These are phyloP conservation scores for Chamaecrista fasciculata DNA, from an alignment of 306 rosid species.

Conservation along the genomic window DNA sequence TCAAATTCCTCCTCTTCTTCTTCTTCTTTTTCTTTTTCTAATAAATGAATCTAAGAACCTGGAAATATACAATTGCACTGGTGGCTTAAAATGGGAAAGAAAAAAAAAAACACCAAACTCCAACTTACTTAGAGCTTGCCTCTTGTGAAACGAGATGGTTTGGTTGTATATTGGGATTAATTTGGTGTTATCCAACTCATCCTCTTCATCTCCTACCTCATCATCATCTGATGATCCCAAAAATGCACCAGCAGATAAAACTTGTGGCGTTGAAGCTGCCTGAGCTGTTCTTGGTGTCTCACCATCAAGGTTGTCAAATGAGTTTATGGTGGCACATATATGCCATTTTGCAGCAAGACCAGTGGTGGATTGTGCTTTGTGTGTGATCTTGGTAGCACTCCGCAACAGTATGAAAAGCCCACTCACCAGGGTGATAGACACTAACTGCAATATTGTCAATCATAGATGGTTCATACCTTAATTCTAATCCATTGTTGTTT, in stretches of 20 bases:
- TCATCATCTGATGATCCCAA: conserved; percentile 67
- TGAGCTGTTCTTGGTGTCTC: conserved; percentile 53
- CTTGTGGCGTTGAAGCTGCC: conserved; percentile 36
- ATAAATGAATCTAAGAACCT: neutral
- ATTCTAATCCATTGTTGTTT: neutral
- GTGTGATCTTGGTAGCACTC: conserved; percentile 80
- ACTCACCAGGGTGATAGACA: conserved; percentile 69
- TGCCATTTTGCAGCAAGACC: conserved; percentile 94
- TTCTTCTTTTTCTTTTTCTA: too few species aligned
- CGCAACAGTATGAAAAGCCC: conserved; percentile 76
- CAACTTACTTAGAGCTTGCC: conserved; percentile 80
- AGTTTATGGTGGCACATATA: conserved; percentile 62
- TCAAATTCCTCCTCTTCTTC: too few species aligned
- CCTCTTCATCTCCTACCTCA: conserved; percentile 52
- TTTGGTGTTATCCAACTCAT: conserved; percentile 68
- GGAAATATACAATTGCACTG: neutral
- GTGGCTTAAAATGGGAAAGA: neutral
- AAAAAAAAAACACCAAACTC: neutral
- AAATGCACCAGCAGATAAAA: conserved; percentile 19
- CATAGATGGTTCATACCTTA: neutral
- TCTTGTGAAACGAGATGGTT: conserved; percentile 81
- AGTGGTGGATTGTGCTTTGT: conserved; percentile 77
- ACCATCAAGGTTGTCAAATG: conserved; percentile 58
- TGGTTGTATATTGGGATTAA: conserved; percentile 57
- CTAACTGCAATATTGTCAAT: conserved; percentile 54